Base-by-base conservation (phyloP, 2,329 filamentous ascomycete species). In the Drechslera avenae region DNA sequence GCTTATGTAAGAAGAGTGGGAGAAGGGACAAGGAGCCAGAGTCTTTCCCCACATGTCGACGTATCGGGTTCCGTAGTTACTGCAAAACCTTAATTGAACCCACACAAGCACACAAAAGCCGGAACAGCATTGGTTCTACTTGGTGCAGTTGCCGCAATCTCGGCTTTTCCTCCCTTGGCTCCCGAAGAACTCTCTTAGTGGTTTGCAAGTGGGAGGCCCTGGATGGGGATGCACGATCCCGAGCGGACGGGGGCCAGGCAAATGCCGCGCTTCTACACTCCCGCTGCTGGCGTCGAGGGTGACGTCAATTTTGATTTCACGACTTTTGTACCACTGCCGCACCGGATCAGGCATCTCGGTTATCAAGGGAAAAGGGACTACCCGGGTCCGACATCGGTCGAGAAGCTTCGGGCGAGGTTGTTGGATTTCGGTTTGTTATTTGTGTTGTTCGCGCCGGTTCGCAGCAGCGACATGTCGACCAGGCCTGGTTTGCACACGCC, bases 21-120 rank as follows among this genome's bases (percentile, higher is more conserved):
- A 28, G 26, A 9, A 2, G 6, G 6, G 9, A 8, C 21, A 23
- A 23, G 9, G 9, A 23, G 6, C 21, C 9, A 2, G 21, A 23
- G 9, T 5, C 21, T 5, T 23, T 8, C 21, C 21, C 21, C n/a
- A n/a, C n/a, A n/a, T n/a, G n/a, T n/a, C n/a, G n/a, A 23, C 21
- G 21, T 23, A 23, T 23, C 2, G 21, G 9, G 21, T 23, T 23
- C 21, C 21, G 21, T 23, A 23, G 21, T 8, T 23, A 8, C 9
- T 23, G 21, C 21, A 39, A 41, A 52, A 52, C 50, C 50, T 52
- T 52, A 49, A 43, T 52, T 23, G 34, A 43, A 52, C 50, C 39
- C 39, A 52, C 39, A 48, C 41, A 52, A 23, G 7, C 21, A 37
- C 26, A 13, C 33, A 23, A 7, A 23, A 23, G 21, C 21, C 21